A percentile compares a stretch with the other conserved stretches of the same genome.
phyloP scores from a whole-genome alignment of 768 basidiomycete species.

The Austroboletus festivus region DNA sequence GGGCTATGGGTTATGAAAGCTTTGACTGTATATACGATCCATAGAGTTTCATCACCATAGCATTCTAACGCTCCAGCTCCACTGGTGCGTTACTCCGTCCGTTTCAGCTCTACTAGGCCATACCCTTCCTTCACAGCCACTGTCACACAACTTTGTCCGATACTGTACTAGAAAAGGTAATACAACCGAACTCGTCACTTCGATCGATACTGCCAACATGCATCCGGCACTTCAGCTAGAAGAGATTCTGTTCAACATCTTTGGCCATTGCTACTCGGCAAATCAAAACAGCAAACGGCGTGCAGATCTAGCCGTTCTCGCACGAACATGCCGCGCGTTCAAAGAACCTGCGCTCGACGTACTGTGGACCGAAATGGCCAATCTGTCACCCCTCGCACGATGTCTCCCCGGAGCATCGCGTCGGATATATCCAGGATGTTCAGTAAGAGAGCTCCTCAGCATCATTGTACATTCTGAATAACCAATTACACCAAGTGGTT shows the following conservation, averaged over 20 bases:
- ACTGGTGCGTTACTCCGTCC: too few relatives aligned
- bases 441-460: slow-evolving; percentile 1
- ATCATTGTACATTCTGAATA: too few relatives aligned
- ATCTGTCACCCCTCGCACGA: neutral
- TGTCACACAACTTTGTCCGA: too few relatives aligned
- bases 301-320: slow-evolving; percentile 2
- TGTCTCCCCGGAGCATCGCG: slow-evolving; percentile 8
- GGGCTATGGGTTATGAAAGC: too few relatives aligned
- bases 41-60: too few relatives aligned
- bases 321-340: slow-evolving; percentile 8
- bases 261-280: slow-evolving; percentile 1
- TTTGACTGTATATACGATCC: too few relatives aligned
- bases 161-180: too few relatives aligned
- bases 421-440: slow-evolving; percentile 9
- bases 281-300: neutral
- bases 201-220: too few relatives aligned
- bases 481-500: slow-evolving; percentile 18
- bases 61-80: too few relatives aligned
- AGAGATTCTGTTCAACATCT: slow-evolving; percentile 7
- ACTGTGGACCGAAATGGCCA: neutral
- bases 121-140: too few relatives aligned
- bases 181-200: too few relatives aligned
- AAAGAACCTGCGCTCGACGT: slow-evolving; percentile 4
- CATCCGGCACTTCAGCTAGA: slow-evolving; percentile 9
- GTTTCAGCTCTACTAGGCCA: too few relatives aligned